Evolutionary conservation across 768 basidiomycete genomes (phyloP).

Genomic region (Boletus sp.): DNA sequence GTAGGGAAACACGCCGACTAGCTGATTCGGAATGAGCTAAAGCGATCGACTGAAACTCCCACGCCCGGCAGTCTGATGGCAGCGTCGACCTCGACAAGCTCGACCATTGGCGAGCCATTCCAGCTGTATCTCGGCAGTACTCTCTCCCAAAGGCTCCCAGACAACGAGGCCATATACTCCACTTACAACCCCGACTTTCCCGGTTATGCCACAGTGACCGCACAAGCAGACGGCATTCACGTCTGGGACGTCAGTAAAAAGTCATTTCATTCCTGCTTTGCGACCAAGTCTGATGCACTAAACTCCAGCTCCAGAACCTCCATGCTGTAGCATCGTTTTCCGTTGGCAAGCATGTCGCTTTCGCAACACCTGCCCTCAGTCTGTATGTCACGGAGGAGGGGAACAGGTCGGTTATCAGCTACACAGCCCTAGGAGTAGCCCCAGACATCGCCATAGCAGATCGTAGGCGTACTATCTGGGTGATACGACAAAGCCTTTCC

Average conservation of each 20-base stretch:
- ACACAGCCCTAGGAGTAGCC: slow-evolving; percentile 48
- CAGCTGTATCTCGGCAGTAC: slow-evolving; percentile 26
- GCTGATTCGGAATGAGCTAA: background rate
- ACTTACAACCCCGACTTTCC: slow-evolving; percentile 33
- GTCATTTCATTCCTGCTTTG: background rate
- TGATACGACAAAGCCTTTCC: slow-evolving; percentile 55
- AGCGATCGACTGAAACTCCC: slow-evolving; percentile 21
- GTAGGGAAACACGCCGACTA: background rate
- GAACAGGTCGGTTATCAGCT: slow-evolving; percentile 46
- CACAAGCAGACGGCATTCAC: slow-evolving; percentile 73
- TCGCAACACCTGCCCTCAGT: slow-evolving; percentile 57
- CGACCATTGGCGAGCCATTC: slow-evolving; percentile 31
- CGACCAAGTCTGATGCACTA: slow-evolving; percentile 6
- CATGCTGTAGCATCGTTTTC: slow-evolving; percentile 69
- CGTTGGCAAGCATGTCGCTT: slow-evolving; percentile 60
- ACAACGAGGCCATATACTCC: slow-evolving; percentile 17
- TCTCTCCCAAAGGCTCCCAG: slow-evolving; percentile 3
- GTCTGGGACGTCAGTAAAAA: slow-evolving; percentile 58
- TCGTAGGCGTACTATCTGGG: slow-evolving; percentile 52
- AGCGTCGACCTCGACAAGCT: slow-evolving; percentile 23
- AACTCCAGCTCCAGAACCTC: slow-evolving; percentile 53
- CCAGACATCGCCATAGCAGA: slow-evolving; percentile 42
- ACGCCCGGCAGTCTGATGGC: slow-evolving; percentile 9
- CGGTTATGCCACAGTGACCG: slow-evolving; percentile 62
- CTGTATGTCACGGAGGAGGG: slow-evolving; percentile 32